phyloP scores from a whole-genome alignment of 2,329 filamentous ascomycete genomes.

The Lachnellula willkommii region DNA sequence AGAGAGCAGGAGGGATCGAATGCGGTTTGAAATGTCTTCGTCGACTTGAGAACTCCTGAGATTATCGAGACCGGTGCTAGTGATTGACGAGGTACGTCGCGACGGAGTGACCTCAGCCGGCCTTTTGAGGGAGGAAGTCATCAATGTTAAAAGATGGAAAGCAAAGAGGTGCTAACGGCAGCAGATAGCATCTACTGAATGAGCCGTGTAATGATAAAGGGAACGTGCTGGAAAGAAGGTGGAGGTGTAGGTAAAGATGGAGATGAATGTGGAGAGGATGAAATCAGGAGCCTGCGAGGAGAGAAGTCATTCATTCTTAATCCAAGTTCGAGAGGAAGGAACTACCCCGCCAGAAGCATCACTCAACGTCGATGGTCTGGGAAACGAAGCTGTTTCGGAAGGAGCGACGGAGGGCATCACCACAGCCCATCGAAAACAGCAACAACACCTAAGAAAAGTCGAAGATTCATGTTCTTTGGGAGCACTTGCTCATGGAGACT shows the following conservation, averaged over 20 bases:
- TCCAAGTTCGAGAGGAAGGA: not conserved
- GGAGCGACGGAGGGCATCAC: not conserved
- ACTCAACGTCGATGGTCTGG: not conserved
- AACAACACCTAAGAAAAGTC: not conserved
- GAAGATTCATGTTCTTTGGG: not conserved
- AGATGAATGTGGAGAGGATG: not conserved
- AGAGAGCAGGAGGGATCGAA: constrained; percentile 27
- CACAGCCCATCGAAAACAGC: not conserved
- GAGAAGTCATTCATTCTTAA: not conserved
- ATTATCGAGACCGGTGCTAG: constrained; percentile 22
- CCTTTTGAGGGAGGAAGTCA: constrained; percentile 14
- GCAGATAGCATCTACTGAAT: not conserved
- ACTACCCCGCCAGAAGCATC: not conserved
- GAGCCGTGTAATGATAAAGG: not conserved
- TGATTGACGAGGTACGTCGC: constrained; percentile 18
- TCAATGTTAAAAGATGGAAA: constrained; percentile 11
- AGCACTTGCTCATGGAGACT: not conserved
- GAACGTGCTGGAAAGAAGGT: not conserved
- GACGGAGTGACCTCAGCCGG: constrained; percentile 10
- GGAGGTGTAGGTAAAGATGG: not conserved
- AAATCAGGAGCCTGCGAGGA: not conserved
- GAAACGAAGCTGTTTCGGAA: not conserved
- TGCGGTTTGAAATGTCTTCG: constrained; percentile 26
- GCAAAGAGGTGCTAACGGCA: not conserved
- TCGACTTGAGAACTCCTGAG: constrained; percentile 21